phyloP scores from a whole-genome alignment of 345 rosid genomes.

The Aurinia saxatilis region DNA sequence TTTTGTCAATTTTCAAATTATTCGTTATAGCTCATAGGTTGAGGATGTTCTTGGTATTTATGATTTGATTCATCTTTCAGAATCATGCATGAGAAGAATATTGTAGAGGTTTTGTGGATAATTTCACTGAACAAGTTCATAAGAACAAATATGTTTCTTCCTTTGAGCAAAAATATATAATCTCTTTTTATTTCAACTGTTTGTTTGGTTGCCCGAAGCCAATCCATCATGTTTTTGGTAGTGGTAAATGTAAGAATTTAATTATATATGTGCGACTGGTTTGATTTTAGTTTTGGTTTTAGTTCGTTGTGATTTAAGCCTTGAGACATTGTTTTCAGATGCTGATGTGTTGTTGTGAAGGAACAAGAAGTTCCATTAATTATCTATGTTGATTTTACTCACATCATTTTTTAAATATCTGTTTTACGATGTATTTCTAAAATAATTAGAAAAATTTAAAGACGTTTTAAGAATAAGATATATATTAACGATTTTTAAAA shows the following conservation, averaged over 20 bases:
- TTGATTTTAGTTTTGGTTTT: background rate
- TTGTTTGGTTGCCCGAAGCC: constrained; percentile 82
- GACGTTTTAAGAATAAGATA: too few species aligned
- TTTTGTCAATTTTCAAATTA: background rate
- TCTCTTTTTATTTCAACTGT: constrained; percentile 50
- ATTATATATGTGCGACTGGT: background rate
- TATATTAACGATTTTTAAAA: too few species aligned
- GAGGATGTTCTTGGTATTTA: background rate
- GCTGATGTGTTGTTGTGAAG: too few species aligned
- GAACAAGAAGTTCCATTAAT: too few species aligned
- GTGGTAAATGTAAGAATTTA: constrained; percentile 66
- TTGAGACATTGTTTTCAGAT: constrained; percentile 42
- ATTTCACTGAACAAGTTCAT: constrained; percentile 48
- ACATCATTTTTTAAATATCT: too few species aligned
- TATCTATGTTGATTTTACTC: too few species aligned
- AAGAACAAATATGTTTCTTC: constrained; percentile 59
- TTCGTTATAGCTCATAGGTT: background rate
- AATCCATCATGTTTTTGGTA: constrained; percentile 68
- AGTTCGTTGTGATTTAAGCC: background rate
- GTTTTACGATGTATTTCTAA: too few species aligned
- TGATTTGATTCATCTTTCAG: constrained; percentile 18
- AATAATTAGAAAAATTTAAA: too few species aligned
- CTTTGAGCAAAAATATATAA: constrained; percentile 54
- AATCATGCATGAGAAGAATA: constrained; percentile 76
- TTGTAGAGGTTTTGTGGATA: constrained; percentile 61